Conservation (phyloP, 2,329 filamentous ascomycete species). For the Phialophora chinensis region DNA sequence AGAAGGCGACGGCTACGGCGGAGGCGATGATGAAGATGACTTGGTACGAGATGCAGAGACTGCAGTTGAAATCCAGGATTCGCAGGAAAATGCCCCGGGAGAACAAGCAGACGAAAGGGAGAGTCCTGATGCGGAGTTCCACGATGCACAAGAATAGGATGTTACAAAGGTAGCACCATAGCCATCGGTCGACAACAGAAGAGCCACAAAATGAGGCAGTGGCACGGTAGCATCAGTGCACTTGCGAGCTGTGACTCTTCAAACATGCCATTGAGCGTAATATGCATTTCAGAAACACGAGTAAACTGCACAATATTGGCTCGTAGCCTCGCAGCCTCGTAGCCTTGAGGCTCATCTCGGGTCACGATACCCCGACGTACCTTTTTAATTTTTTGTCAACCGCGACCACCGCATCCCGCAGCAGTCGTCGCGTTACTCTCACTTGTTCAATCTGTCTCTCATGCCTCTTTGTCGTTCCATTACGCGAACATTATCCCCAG, state of each 20-base stretch:
- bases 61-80: conserved; percentile 31
- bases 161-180: background rate
- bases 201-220: background rate
- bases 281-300: background rate
- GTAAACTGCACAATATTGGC: background rate
- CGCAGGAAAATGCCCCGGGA: conserved; percentile 21
- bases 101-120: background rate
- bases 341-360: conserved; percentile 8
- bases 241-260: background rate
- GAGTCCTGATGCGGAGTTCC: conserved; percentile 22
- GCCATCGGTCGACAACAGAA: background rate
- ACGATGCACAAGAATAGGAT: conserved; percentile 21
- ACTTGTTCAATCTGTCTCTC: background rate
- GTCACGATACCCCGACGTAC: conserved; percentile 3
- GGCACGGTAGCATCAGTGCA: too few relatives aligned
- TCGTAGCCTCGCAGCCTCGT: background rate
- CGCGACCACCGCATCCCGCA: background rate
- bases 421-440: background rate
- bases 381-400: background rate
- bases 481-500: conserved; percentile 15
- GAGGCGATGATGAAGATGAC: conserved; percentile 28
- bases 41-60: conserved; percentile 19
- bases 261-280: background rate
- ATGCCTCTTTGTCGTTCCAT: conserved; percentile 22
- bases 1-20: conserved; percentile 37